These are phyloP conservation scores for Kwoniella bestiolae DNA, from an alignment of 768 basidiomycete species.

Conservation along the genomic window DNA sequence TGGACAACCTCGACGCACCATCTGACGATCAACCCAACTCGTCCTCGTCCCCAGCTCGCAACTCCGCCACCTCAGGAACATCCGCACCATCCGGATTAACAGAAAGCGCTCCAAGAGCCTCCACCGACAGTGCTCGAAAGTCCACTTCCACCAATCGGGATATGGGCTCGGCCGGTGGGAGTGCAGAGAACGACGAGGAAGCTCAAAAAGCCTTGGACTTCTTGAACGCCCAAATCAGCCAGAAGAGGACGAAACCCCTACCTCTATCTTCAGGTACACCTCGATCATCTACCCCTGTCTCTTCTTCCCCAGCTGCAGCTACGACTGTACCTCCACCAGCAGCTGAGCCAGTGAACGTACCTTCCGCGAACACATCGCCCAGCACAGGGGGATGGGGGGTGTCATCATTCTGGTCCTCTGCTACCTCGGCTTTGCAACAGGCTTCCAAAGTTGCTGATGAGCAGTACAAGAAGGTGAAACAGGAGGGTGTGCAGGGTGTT, in stretches of 20 bases:
- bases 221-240: slow-evolving; percentile 85
- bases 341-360: slow-evolving; percentile 35
- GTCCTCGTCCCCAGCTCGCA: slow-evolving; percentile 15
- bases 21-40: slow-evolving; percentile 28
- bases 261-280: slow-evolving; percentile 49
- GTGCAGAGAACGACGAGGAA: slow-evolving; percentile 63
- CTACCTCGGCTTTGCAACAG: slow-evolving; percentile 82
- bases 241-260: slow-evolving; percentile 67
- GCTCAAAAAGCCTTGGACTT: slow-evolving; percentile 85
- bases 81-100: neutral
- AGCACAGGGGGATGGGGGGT: slow-evolving; percentile 69
- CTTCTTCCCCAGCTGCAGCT: slow-evolving; percentile 23
- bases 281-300: slow-evolving; percentile 54
- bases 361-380: slow-evolving; percentile 44
- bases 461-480: slow-evolving; percentile 81
- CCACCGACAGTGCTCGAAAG: slow-evolving; percentile 35
- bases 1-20: slow-evolving; percentile 71
- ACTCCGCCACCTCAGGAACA: neutral
- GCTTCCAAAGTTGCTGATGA: slow-evolving; percentile 88
- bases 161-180: neutral
- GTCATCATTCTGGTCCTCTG: slow-evolving; percentile 80
- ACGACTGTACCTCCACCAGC: slow-evolving; percentile 26
- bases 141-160: slow-evolving; percentile 13
- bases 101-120: slow-evolving; percentile 31
- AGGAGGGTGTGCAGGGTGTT: slow-evolving; percentile 51